Evolutionary conservation across 2,329 filamentous ascomycete genomes (phyloP).

Genomic region (Emergomyces africanus): DNA sequence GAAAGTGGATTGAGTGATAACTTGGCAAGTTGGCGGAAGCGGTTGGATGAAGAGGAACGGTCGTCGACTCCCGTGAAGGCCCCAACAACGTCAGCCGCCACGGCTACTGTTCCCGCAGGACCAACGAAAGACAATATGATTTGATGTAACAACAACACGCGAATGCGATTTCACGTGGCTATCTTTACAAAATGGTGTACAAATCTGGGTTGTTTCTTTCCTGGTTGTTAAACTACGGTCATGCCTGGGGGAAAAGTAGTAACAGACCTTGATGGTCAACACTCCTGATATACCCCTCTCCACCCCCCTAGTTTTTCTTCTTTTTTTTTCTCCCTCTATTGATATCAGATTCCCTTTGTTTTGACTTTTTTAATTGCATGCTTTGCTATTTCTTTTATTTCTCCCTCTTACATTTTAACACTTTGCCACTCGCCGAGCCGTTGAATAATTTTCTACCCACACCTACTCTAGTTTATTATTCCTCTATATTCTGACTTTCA

Average conservation of each 20-base stretch:
- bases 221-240: neutral
- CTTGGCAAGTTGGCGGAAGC: conserved; percentile 66
- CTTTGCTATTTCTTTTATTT: neutral
- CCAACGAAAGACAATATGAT: conserved; percentile 21
- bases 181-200: neutral
- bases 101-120: neutral
- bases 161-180: conserved; percentile 6
- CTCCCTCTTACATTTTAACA: neutral
- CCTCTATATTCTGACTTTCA: neutral
- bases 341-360: neutral
- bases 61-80: conserved; percentile 13
- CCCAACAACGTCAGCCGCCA: conserved; percentile 7
- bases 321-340: neutral
- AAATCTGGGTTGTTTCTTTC: neutral
- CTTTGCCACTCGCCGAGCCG: neutral
- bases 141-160: conserved; percentile 11
- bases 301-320: too few relatives aligned
- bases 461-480: conserved; percentile 3
- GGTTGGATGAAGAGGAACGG: conserved; percentile 50
- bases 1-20: conserved; percentile 50
- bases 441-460: conserved; percentile 3
- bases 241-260: neutral
- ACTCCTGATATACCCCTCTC: neutral
- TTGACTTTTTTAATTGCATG: neutral
- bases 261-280: neutral